Evolutionary conservation across 768 basidiomycete species (phyloP).

Genomic region (Tubosaeta sp.): DNA sequence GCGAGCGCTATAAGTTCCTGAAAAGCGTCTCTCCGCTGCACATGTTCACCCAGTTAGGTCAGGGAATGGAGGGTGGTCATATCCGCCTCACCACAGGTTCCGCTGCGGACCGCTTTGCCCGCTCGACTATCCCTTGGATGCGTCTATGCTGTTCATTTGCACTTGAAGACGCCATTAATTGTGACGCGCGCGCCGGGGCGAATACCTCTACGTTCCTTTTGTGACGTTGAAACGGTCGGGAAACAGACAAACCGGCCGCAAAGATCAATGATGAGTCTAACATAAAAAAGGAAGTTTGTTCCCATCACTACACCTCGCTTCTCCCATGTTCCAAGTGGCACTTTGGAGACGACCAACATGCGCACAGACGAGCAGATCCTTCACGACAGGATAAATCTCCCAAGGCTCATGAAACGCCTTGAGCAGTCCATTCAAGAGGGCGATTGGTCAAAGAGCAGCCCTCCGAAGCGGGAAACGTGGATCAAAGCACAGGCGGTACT

Average conservation of each 20-base stretch:
- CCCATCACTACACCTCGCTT: constrained; percentile 13
- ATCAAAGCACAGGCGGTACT: constrained; percentile 51
- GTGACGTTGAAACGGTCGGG: not conserved
- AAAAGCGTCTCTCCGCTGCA: constrained; percentile 50
- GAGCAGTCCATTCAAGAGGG: constrained; percentile 47
- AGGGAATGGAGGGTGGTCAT: not conserved
- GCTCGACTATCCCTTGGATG: constrained; percentile 38
- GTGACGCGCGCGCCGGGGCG: not conserved
- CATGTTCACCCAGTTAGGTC: constrained; percentile 11
- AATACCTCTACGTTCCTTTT: not conserved
- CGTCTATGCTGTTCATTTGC: constrained; percentile 14
- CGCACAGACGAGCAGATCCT: constrained; percentile 27
- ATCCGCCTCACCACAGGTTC: constrained; percentile 36
- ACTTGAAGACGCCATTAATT: constrained; percentile 20
- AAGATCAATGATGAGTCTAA: constrained; percentile 13
- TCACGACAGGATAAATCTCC: constrained; percentile 69
- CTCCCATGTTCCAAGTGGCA: not conserved
- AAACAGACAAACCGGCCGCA: constrained; percentile 2
- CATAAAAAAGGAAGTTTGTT: constrained; percentile 21
- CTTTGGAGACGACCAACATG: constrained; percentile 13
- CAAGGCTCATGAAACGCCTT: constrained; percentile 54
- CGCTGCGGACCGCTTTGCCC: constrained; percentile 37
- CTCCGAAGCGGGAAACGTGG: constrained; percentile 38
- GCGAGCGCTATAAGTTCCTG: constrained; percentile 51
- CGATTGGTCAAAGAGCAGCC: constrained; percentile 31